Percentiles rank a stretch among this genome's conserved stretches.
Conservation (phyloP, 768 basidiomycete species). For the Hypholoma sublateritium region DNA sequence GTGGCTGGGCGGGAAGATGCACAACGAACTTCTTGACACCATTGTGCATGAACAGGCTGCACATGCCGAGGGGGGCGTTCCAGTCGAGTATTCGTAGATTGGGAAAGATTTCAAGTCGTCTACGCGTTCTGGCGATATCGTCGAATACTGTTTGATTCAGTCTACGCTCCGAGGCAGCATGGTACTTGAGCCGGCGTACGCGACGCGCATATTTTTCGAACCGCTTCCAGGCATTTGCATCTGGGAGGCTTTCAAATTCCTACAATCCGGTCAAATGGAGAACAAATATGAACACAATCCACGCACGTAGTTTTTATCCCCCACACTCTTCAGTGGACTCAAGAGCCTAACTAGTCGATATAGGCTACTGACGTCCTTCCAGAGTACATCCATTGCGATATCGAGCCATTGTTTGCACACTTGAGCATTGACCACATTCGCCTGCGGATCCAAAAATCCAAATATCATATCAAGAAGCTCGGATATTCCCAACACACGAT, state of each 20-base stretch:
- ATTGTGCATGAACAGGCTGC: conserved; percentile 58
- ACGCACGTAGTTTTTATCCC: conserved; percentile 24
- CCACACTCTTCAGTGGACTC: conserved; percentile 36
- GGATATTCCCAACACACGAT: conserved; percentile 51
- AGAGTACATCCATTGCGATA: conserved; percentile 55
- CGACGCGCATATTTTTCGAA: conserved; percentile 55
- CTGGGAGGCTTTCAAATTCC: conserved; percentile 41
- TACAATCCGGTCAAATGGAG: conserved; percentile 17
- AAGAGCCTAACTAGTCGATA: conserved; percentile 47
- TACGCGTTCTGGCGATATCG: conserved; percentile 56
- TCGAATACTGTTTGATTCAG: conserved; percentile 41
- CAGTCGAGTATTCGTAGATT: conserved; percentile 53
- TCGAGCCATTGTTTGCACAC: conserved; percentile 64
- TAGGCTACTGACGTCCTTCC: conserved; percentile 52
- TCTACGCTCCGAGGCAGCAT: conserved; percentile 15
- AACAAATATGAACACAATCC: neutral
- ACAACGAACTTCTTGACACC: conserved; percentile 41
- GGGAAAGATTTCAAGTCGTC: conserved; percentile 52
- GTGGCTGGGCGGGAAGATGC: conserved; percentile 21
- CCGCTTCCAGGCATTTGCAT: conserved; percentile 51
- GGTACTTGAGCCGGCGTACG: conserved; percentile 37
- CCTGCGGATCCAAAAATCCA: conserved; percentile 37
- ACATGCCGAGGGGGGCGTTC: conserved; percentile 29
- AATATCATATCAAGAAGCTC: conserved; percentile 63
- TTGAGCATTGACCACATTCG: conserved; percentile 45